A percentile compares a stretch with the other conserved stretches of the same genome.
Evolutionary conservation across 352 stramenopile genomes (phyloP).

Genomic region (Blastocystis sp.): DNA sequence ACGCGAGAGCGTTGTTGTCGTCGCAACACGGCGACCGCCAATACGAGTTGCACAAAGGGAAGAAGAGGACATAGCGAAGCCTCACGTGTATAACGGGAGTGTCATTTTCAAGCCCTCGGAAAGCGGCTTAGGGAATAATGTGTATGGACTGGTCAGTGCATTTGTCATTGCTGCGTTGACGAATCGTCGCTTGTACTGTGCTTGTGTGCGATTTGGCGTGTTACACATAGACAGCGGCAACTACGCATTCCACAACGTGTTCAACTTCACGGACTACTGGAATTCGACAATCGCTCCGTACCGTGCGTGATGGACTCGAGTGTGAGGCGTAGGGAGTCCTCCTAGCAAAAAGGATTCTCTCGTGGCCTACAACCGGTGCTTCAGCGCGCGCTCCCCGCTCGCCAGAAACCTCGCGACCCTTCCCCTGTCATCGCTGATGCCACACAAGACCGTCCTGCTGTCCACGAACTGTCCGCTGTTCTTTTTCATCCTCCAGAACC

Average conservation of each 20-base stretch:
- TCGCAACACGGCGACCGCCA: too few species aligned
- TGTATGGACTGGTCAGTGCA: constrained; percentile 43
- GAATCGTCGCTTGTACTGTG: constrained; percentile 9
- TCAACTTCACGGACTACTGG: constrained; percentile 54
- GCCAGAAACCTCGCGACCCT: background rate
- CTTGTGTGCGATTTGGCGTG: background rate
- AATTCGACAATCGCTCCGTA: background rate
- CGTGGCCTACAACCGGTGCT: constrained; percentile 47
- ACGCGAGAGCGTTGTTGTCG: too few species aligned
- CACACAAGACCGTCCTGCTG: background rate
- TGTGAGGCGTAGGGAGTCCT: background rate
- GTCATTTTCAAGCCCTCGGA: constrained; percentile 14
- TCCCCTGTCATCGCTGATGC: background rate
- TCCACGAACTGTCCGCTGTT: constrained; percentile 60
- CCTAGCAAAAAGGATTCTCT: background rate
- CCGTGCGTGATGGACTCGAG: background rate
- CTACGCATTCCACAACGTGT: constrained; percentile 24
- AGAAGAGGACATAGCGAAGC: too few species aligned
- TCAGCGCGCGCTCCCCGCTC: background rate
- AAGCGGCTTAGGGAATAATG: constrained; percentile 61
- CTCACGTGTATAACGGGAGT: constrained; percentile 5
- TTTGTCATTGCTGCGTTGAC: constrained; percentile 50
- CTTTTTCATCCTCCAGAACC: constrained; percentile 8
- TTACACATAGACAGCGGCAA: constrained; percentile 7
- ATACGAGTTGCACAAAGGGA: too few species aligned